Conservation (phyloP, 1,284 basidiomycete genomes). For the Microbotryum silenes-acaulis region DNA sequence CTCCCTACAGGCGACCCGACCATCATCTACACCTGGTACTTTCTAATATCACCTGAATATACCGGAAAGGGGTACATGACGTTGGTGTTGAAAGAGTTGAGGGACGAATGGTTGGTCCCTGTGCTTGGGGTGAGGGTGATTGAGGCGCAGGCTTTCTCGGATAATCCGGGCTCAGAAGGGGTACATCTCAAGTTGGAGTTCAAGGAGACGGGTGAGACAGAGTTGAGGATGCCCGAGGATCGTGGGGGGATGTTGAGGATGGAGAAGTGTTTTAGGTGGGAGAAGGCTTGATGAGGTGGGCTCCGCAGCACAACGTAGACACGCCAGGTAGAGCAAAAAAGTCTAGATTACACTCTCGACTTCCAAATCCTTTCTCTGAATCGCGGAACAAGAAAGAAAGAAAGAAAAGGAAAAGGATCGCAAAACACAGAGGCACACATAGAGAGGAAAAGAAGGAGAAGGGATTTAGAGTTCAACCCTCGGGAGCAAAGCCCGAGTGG, state of each 20-base stretch:
- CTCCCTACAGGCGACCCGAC: too few relatives aligned
- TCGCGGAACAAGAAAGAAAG: too few relatives aligned
- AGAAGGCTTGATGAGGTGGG: too few relatives aligned
- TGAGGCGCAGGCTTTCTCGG: neutral
- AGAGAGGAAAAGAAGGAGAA: neutral
- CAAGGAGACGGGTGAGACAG: neutral
- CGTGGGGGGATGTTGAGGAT: neutral
- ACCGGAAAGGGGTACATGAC: neutral
- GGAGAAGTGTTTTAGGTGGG: slow-evolving; percentile 6
- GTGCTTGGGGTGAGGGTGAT: neutral
- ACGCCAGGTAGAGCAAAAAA: neutral
- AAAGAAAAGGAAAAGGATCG: neutral
- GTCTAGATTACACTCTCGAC: neutral
- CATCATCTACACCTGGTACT: too few relatives aligned
- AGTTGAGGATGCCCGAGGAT: neutral
- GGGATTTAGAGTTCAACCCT: neutral
- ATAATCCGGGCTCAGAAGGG: neutral
- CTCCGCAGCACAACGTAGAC: too few relatives aligned
- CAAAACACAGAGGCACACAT: neutral
- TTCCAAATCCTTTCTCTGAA: neutral
- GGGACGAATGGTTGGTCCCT: neutral
- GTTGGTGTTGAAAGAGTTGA: neutral
- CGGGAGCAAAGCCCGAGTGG: too few relatives aligned
- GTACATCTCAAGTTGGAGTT: slow-evolving; percentile 3
- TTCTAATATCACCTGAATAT: neutral